These are phyloP conservation scores for Pyricularia grisea DNA, from an alignment of 2,329 filamentous ascomycete genomes.

Conservation along the genomic window DNA sequence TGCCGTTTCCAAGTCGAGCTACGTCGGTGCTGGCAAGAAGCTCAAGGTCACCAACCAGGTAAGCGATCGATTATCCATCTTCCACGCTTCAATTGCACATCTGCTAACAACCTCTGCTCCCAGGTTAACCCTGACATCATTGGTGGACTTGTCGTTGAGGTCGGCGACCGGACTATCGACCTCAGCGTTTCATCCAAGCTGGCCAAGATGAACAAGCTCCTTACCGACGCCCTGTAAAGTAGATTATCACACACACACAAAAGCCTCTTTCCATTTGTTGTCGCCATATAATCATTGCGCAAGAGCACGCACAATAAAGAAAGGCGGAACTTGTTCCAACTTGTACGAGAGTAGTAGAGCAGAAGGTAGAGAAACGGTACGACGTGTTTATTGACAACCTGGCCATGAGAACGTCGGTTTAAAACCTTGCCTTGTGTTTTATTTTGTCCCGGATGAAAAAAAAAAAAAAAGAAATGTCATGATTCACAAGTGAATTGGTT, in stretches of 20 bases:
- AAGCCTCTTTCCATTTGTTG: not conserved
- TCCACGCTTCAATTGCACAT: conserved; percentile 9
- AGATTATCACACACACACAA: not conserved
- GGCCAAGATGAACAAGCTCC: conserved; percentile 98
- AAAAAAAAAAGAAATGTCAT: not conserved
- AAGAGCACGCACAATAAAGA: conserved; percentile 1
- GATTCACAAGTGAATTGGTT: not conserved
- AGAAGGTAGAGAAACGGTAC: not conserved
- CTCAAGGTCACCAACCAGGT: conserved; percentile 91
- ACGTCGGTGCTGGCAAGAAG: conserved; percentile 88
- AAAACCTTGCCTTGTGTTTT: not conserved
- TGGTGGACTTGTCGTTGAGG: conserved; percentile 89
- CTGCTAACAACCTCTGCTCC: not conserved
- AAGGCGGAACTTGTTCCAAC: conserved; percentile 1
- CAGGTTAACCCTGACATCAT: conserved; percentile 91
- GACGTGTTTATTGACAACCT: not conserved
- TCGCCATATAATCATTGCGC: conserved; percentile 1
- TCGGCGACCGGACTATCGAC: conserved; percentile 96
- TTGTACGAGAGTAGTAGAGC: not conserved
- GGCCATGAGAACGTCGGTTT: not conserved
- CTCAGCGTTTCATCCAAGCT: conserved; percentile 92
- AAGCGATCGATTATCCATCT: conserved; percentile 9
- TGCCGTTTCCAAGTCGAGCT: conserved; percentile 81
- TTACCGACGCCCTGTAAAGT: conserved; percentile 90
- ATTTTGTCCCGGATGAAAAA: not conserved